Evolutionary conservation across 1,284 basidiomycete species (phyloP), one percentile per base, ranked within the genome.

Genomic region (Ganoderma lucidum): DNA sequence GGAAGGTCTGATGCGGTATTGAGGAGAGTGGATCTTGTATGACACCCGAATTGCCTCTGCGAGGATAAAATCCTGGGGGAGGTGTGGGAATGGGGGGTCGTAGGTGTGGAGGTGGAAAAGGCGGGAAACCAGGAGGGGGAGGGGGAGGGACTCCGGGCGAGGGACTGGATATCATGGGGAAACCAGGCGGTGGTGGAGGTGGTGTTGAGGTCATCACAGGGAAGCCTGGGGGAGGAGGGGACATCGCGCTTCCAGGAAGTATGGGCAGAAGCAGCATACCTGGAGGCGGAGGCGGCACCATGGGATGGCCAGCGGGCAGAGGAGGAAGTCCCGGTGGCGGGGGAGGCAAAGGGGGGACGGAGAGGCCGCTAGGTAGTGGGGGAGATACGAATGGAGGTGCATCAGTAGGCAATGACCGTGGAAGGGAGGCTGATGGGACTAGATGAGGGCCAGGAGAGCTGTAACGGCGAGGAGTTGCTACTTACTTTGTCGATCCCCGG

Each of bases 11-110:
- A 74, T 92, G 89, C 15, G 90, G 90, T 30, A 89, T 78, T 6
- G 83, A 85, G 2, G 88, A 87, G 37, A 92, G 80, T 0, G 90
- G 89, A 73, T 92, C 90, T 78, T 92, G 90, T 74, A 88, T 83
- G 0, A 86, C 78, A 48, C 86, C 81, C 51, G 79, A 60, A 51
- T 86, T 85, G 73, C 77, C 76, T 14, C 83, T 83, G 44, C 86
- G 86, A 58, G 88, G 86, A 73, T 89, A 89, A 76, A 89, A 89
- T 3, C 87, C 87, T 6, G 86, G 87, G 6, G 89, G 88, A 9
- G 87, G 84, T 0, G 83, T 81, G 5, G 84, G 84, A 64, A 84
- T 70, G 62, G 67, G 64, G 9, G 71, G 53, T 32, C 72, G 71
- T 58, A 66, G 55, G 3, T 76, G 32, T 68, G 71, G 62, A 0